Conservation (phyloP, 2,329 filamentous ascomycete genomes). For the Colletotrichum camelliae region DNA sequence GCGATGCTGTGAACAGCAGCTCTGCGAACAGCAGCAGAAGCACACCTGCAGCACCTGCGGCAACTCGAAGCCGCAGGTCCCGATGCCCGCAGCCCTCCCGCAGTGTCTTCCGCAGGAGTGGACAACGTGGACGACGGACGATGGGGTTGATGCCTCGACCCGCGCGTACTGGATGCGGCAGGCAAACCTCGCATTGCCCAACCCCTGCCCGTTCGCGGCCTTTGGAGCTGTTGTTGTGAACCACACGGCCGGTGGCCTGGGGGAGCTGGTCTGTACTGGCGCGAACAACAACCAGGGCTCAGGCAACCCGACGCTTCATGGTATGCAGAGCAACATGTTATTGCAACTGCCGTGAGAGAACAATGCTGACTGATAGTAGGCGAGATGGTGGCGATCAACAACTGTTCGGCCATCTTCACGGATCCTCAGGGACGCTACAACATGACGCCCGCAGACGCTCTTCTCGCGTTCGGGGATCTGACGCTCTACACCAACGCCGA, state of each 20-base stretch:
- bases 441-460: constrained; percentile 42
- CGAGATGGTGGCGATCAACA: constrained; percentile 60
- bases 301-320: constrained; percentile 60
- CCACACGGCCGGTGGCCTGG: constrained; percentile 48
- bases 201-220: constrained; percentile 57
- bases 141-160: constrained; percentile 38
- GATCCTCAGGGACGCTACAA: constrained; percentile 49
- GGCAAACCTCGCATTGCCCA: constrained; percentile 50
- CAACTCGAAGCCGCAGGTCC: not conserved
- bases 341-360: not conserved
- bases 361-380: constrained; percentile 33
- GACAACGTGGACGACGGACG: not conserved
- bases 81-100: not conserved
- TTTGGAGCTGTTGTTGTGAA: constrained; percentile 63
- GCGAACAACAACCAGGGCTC: constrained; percentile 48
- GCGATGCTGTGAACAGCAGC: not conserved
- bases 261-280: constrained; percentile 54
- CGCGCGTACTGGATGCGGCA: constrained; percentile 58
- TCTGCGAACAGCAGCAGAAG: not conserved
- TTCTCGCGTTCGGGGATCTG: constrained; percentile 50
- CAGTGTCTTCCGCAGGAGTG: not conserved
- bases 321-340: constrained; percentile 28
- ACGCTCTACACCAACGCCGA: constrained; percentile 63
- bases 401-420: constrained; percentile 55
- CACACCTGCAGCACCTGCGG: not conserved